Conservation (phyloP, 371 early-diverging fungal species). For the Blakeslea trispora region DNA sequence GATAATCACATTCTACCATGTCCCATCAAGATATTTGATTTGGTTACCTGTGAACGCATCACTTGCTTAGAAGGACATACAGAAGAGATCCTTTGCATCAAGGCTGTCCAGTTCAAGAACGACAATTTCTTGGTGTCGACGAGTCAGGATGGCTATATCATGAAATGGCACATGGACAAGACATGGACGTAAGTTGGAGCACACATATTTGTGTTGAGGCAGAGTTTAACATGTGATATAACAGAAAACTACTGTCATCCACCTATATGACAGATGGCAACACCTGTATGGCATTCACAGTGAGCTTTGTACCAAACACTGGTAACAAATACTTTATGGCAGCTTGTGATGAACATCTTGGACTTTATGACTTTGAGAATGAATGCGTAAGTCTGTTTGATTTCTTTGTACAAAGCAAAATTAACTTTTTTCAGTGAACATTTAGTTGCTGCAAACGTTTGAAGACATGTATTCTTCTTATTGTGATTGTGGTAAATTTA, state of each 20-base stretch:
- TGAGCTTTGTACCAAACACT: conserved; percentile 89
- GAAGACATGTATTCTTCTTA: conserved; percentile 83
- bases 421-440: background rate
- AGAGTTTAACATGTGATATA: background rate
- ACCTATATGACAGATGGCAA: conserved; percentile 76
- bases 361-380: conserved; percentile 86
- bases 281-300: conserved; percentile 94
- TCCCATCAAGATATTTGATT: conserved; percentile 86
- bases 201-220: background rate
- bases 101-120: conserved; percentile 72
- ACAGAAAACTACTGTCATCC: conserved; percentile 49
- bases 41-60: conserved; percentile 71
- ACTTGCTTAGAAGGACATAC: conserved; percentile 74
- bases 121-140: conserved; percentile 81
- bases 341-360: conserved; percentile 83
- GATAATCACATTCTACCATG: conserved; percentile 92
- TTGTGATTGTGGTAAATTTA: conserved; percentile 88
- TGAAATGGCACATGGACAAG: conserved; percentile 79
- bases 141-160: conserved; percentile 92
- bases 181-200: conserved; percentile 60
- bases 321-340: conserved; percentile 91
- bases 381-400: conserved; percentile 3
- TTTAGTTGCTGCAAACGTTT: conserved; percentile 77
- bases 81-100: conserved; percentile 86
- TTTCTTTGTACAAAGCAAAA: conserved; percentile 30